These are phyloP conservation scores for Pholiota molesta DNA, from an alignment of 768 basidiomycete genomes.

Conservation along the genomic window DNA sequence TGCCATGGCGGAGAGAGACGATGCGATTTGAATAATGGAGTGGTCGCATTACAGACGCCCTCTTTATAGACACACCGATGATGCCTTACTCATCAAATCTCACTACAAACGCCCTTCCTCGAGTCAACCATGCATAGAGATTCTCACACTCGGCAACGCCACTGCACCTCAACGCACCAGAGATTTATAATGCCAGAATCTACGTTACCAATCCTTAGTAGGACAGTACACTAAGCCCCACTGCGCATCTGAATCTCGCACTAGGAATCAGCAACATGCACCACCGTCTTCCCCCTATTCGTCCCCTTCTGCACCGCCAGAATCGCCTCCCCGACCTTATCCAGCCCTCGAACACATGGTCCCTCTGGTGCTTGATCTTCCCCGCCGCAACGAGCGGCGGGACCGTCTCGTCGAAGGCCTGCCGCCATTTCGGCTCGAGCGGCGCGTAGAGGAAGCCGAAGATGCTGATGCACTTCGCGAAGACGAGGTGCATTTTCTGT, in stretches of 20 bases:
- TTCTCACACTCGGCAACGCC: no score
- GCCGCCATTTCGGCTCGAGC: conserved; percentile 34
- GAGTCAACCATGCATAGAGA: no score
- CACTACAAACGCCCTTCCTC: conserved; percentile 11
- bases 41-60: no score
- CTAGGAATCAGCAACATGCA: conserved; percentile 40
- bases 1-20: conserved; percentile 25
- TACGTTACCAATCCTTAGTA: no score
- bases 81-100: no score
- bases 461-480: conserved; percentile 44
- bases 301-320: conserved; percentile 36
- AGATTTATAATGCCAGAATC: no score
- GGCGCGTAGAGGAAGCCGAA: conserved; percentile 37
- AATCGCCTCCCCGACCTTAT: conserved; percentile 37
- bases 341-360: conserved; percentile 42
- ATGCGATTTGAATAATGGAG: no score
- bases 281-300: conserved; percentile 37
- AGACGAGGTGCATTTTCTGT: conserved; percentile 41
- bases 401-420: conserved; percentile 43
- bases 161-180: no score
- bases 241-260: no score
- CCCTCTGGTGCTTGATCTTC: conserved; percentile 49
- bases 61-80: not conserved
- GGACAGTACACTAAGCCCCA: no score
- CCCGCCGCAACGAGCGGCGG: conserved; percentile 45